Evolutionary conservation across 495 filamentous ascomycete species (phyloP), one percentile per base, ranked within the genome.

Genomic region (Tuber umbilicatum): DNA sequence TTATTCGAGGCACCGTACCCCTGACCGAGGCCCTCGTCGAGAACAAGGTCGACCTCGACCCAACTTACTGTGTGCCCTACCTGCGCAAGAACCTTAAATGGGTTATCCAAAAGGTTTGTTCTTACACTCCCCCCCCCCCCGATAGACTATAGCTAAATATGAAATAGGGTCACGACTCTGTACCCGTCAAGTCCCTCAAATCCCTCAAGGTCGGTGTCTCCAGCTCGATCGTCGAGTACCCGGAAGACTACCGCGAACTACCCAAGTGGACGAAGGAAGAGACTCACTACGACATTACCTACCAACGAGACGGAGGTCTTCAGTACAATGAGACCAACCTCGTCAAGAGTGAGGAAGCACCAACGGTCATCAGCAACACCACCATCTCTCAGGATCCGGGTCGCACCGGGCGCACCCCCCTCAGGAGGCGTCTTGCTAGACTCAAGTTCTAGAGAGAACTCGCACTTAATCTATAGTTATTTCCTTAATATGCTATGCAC

Each of bases 221-320:
- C 31, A 81, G 77, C 23, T 39, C 81, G 50, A 45, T 72, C 19
- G 76, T 76, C 17, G 70, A 73, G 16, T 82, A 82, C 69, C 27
- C 71, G 16, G 27, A 77, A n/a, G 81, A 81, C 35, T 50, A 72
- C 19, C 67, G 73, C 16, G 37, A 76, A 64, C 75, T 83, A 16
- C 67, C 78, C 0, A 68, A 71, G 38, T 76, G 79, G 73, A 73
- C 72, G 14, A 38, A 72, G n/a, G 64, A 76, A 19, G 43, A 80
- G 42, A 78, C 78, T 2, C 75, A 82, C 75, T 82, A 82, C 55
- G 78, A 82, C 37, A 70, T 80, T 50, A 82, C 81, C 21, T 42
- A 78, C 16, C 73, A 74, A 42, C 76, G 71, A 69, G 38, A 70
- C 5, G 81, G 77, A 68, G 81, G 81, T 40, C 72, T 79, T 38